Base-by-base conservation (phyloP, 139 green algal species). In the Chlamydomonas asymmetrica region DNA sequence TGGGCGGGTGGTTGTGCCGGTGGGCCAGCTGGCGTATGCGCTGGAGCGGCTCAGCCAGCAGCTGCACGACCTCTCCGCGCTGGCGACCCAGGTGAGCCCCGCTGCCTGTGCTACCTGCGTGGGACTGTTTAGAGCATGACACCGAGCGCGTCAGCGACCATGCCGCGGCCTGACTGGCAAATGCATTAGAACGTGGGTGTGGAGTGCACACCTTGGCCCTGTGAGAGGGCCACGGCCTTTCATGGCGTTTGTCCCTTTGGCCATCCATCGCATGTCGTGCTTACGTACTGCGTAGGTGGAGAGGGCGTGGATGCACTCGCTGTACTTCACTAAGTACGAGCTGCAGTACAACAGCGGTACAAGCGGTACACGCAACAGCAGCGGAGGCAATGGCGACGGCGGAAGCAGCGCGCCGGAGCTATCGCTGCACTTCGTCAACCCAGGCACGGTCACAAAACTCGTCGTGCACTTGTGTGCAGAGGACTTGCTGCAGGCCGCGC, bases 341-440 rank as follows among this genome's bases (percentile, higher is more conserved):
- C n/a, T n/a, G n/a, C n/a, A n/a, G n/a, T n/a, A n/a, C n/a, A n/a
- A n/a, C n/a, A n/a, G n/a, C n/a, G n/a, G n/a, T n/a, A n/a, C n/a
- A n/a, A n/a, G n/a, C n/a, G n/a, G n/a, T n/a, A n/a, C n/a, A n/a
- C n/a, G n/a, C 29, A 23, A 23, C 52, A 23, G 52, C 52, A 61
- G 52, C 10, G 52, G 25, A 23, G 52, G 10, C 52, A 61, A 61
- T 23, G 25, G 25, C 9, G 25, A n/a, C 43, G 8, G 27, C 43
- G 9, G 49, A 27, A 31, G 32, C 5, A 10, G 61, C 49, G 35
- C 20, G n/a, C 43, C 63, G 2, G 13, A 25, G 49, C 50, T 71
- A 39, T 7, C 49, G 29, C 63, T 79, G 49, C 52, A 45, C 18
- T 73, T 71, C 38, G 38, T 59, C 34, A 79, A 73, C 38, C 63